Evolutionary conservation across 805 yeast species (phyloP), one percentile per base, ranked within the genome.

Genomic region (Ogataea pignaliae): DNA sequence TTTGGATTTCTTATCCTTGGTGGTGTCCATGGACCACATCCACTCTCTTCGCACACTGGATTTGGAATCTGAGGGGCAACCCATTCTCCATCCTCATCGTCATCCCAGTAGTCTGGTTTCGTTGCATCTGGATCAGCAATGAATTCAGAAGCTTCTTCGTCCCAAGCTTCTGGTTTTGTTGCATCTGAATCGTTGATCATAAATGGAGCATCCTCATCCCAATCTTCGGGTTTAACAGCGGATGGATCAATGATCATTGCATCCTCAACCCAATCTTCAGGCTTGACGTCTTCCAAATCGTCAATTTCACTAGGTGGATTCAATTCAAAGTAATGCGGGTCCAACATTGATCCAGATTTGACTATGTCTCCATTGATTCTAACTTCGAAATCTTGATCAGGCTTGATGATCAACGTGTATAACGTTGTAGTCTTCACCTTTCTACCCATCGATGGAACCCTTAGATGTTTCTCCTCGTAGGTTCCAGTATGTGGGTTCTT

Each of bases 11-110:
- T 71, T 43, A 88, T 70, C 51, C 68, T 45, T 32, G 88, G 91
- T 7, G 87, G 75, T 39, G 63, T 64, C 96, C 95, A 90, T 49
- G 72, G 67, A 36, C 97, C 97, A 65, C 97, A 89, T 6, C 95
- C 95, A 42, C 71, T 75, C 12, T 58, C 55, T 29, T 66, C 71
- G 65, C 97, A 89, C 45, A 69, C 78, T 10, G 97, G 96, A 61
- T 89, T 89, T 37, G 68, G 69, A 38, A 88, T 71, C 39, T 70
- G 63, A 21, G 91, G 89, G 2, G 89, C 83, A 36, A 69, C 56
- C 95, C 95, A 90, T 56, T 74, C 82, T 5, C 96, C 97, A 60
- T 88, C 96, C 60, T 85, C 90, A 52, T 83, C 90, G 35, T 87
- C 96, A 59, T 86, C 86, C 97, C 97, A 89, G 57, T 76, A 83